Evolutionary conservation across 1,139 yeast species (phyloP).

Genomic region (Wickerhamiella pararugosa): DNA sequence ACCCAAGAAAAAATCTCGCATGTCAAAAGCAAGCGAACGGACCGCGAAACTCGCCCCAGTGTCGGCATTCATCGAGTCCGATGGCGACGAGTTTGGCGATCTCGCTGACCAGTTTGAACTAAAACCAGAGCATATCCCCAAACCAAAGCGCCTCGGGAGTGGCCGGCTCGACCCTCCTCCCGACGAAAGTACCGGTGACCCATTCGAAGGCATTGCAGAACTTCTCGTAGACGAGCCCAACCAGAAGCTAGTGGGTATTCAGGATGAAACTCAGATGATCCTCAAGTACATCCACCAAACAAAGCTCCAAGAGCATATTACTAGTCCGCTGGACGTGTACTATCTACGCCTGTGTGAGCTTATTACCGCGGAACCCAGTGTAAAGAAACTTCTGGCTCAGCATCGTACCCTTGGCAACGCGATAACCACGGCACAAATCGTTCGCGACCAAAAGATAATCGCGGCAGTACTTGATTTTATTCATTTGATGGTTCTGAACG

Average conservation of each 20-base stretch:
- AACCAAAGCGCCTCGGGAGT: not conserved
- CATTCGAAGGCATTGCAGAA: constrained; percentile 16
- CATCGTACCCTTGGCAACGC: constrained; percentile 7
- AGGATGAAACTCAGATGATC: constrained; percentile 13
- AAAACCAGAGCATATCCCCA: not conserved
- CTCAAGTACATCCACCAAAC: not conserved
- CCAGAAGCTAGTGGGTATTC: constrained; percentile 12
- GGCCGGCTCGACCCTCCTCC: too few species aligned
- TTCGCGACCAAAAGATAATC: not conserved
- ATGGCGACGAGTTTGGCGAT: constrained; percentile 5
- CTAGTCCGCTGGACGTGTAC: constrained; percentile 1
- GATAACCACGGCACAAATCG: not conserved
- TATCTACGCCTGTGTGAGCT: constrained; percentile 14
- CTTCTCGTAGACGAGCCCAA: constrained; percentile 13
- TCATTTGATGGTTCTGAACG: constrained; percentile 3
- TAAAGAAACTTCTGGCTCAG: constrained; percentile 8
- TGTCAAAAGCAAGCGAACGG: too few species aligned
- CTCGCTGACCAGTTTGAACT: constrained; percentile 12
- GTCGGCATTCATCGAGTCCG: constrained; percentile 1
- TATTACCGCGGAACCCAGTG: constrained; percentile 11
- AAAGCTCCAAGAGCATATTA: too few species aligned
- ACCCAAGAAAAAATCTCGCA: too few species aligned
- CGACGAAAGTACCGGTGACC: constrained; percentile 8
- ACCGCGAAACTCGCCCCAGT: not conserved
- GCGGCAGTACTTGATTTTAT: constrained; percentile 7